Base-by-base conservation (phyloP, 441 rosid genomes). In the Pelargonium fulgidum region DNA sequence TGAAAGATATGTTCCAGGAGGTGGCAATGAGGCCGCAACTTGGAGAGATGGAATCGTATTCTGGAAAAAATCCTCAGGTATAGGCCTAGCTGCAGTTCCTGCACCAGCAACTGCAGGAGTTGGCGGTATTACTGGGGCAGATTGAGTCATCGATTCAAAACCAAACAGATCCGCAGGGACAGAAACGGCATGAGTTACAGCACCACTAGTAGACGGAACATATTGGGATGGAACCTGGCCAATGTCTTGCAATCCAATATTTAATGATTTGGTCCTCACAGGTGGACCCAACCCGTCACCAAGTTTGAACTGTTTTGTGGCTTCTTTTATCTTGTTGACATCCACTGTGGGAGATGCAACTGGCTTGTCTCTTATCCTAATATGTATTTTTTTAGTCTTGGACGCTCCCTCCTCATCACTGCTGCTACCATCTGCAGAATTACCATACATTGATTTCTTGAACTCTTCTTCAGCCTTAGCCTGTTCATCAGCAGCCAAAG, bases 391-490 rank as follows among this genome's bases (percentile, higher is more conserved):
- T 76, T 84, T 89, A 67, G 86, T 63, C 80, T 86, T 91, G n/a
- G 87, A 80, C 10, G 70, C 81, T 71, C 88, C 96, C 75, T 91
- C 97, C 80, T 91, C 99, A 63, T 94, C 99, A 70, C 98, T 94
- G 81, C 97, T 94, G 86, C 99, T 90, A 68, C 93, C 97, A 81
- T 87, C 93, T 76, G 74, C 84, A 74, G 88, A 79, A 58, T 80
- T 76, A 61, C 96, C 94, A 75, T 90, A 91, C 89, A 90, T 82
- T 26, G 96, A 82, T 72, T 90, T 94, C 90, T 92, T 94, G 81
- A 94, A 94, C 76, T 94, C 99, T 81, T 94, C 98, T 70, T 90
- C 98, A 68, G 99, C 99, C 77, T 89, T 94, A 20, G 91, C 92
- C 69, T 94, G 98, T 83, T 90, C 90, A 80, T 92, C 96, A 26